Percentiles rank a stretch among this genome's conserved stretches.
These are phyloP conservation scores for Trametes hirsuta DNA, from an alignment of 1,284 basidiomycete genomes.

Conservation along the genomic window DNA sequence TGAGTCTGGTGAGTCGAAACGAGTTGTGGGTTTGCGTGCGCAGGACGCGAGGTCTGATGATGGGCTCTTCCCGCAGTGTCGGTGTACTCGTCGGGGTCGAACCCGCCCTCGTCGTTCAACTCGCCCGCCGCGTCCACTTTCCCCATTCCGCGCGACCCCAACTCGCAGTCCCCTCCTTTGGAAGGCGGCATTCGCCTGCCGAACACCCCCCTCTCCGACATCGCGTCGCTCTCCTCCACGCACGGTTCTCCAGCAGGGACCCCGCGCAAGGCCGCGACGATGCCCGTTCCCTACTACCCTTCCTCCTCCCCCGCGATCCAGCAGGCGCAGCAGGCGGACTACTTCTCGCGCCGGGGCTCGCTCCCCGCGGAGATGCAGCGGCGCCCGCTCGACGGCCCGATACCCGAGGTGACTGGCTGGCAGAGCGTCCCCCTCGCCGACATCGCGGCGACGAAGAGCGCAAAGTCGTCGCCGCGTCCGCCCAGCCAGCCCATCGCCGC, in stretches of 20 bases:
- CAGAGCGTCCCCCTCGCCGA: slow-evolving; percentile 40
- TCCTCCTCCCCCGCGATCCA: slow-evolving; percentile 25
- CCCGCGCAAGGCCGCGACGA: slow-evolving; percentile 45
- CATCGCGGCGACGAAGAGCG: slow-evolving; percentile 30
- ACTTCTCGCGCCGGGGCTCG: slow-evolving; percentile 36
- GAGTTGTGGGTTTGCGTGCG: slow-evolving; percentile 10
- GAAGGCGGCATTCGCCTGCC: slow-evolving; percentile 71
- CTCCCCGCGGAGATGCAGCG: slow-evolving; percentile 32
- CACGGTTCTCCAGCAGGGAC: slow-evolving; percentile 33
- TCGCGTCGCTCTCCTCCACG: slow-evolving; percentile 49
- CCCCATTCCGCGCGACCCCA: slow-evolving; percentile 57
- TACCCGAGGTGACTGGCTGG: slow-evolving; percentile 46
- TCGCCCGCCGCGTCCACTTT: slow-evolving; percentile 60
- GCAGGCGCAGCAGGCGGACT: slow-evolving; percentile 25
- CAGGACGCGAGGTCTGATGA: slow-evolving; percentile 8
- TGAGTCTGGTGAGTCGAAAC: slow-evolving; percentile 58
- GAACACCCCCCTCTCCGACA: slow-evolving; percentile 66
- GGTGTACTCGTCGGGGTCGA: slow-evolving; percentile 63
- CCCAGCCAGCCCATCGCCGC: slow-evolving; percentile 32
- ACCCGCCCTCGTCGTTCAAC: slow-evolving; percentile 66
- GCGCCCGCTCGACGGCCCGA: slow-evolving; percentile 23
- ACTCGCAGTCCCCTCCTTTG: slow-evolving; percentile 62
- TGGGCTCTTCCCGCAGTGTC: slow-evolving; percentile 49
- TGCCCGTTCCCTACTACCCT: slow-evolving; percentile 36
- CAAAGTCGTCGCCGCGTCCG: slow-evolving; percentile 27